Evolutionary conservation across 192 early-diverging fungal genomes (phyloP).

Genomic region (Umbelopsis vinacea): DNA sequence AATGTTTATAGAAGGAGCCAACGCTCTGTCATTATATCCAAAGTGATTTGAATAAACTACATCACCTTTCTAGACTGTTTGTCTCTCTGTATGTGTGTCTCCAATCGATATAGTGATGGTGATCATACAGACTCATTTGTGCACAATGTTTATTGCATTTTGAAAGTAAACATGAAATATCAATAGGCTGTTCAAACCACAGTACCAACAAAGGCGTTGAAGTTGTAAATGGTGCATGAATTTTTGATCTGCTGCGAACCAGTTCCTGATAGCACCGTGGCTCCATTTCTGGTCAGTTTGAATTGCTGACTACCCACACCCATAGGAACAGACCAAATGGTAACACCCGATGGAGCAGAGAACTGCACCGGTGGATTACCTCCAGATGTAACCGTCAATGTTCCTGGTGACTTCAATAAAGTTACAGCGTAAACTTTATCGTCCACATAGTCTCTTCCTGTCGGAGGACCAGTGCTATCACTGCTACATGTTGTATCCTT

Average conservation of each 20-base stretch:
- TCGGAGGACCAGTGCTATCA: neutral
- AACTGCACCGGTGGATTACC: neutral
- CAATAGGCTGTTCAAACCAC: neutral
- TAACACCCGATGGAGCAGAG: constrained; percentile 5
- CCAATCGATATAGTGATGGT: no score
- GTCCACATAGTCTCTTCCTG: neutral
- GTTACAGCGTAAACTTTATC: constrained; percentile 16
- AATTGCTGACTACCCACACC: constrained; percentile 5
- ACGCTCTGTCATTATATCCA: no score
- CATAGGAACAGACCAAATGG: neutral
- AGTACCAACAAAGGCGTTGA: constrained; percentile 10
- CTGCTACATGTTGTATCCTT: constrained; percentile 1
- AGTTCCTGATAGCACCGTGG: neutral
- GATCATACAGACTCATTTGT: no score
- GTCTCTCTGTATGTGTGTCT: no score
- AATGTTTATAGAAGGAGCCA: no score
- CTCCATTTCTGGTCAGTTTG: neutral
- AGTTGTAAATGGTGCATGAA: constrained; percentile 11
- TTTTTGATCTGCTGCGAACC: neutral
- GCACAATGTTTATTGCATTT: neutral
- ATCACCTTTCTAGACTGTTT: no score
- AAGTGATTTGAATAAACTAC: no score
- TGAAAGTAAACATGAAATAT: neutral
- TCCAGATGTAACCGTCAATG: constrained; percentile 4
- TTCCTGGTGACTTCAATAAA: neutral